phyloP scores from a whole-genome alignment of 31 red algal species.

The Endocladia muricata region DNA sequence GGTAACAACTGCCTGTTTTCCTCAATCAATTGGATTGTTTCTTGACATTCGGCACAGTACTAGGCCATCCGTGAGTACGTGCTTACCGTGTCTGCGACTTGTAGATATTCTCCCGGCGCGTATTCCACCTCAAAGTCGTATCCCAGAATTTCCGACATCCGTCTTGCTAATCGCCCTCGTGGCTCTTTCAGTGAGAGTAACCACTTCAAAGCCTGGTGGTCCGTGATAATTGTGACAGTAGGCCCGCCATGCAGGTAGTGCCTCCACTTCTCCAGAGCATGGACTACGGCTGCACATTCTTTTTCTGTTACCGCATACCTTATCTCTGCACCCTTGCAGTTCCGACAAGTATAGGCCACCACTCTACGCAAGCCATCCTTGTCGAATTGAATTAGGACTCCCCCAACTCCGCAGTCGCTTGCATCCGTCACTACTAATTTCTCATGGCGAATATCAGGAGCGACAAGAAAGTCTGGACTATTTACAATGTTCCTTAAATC shows the following conservation, averaged over 20 bases:
- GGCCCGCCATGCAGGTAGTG: conserved; percentile 6
- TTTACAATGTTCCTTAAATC: background rate
- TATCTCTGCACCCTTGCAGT: background rate
- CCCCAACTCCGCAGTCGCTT: conserved; percentile 1
- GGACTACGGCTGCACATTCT: conserved; percentile 14
- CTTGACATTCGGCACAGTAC: background rate
- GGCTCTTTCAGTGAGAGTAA: background rate
- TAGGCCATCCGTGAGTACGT: background rate
- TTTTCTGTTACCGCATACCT: background rate
- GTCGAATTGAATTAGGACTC: background rate
- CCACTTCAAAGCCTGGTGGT: background rate
- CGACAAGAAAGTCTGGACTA: background rate
- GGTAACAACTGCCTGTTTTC: background rate
- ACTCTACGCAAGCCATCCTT: background rate
- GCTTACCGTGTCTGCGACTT: background rate
- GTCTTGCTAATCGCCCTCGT: background rate
- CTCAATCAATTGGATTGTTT: background rate
- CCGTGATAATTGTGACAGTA: background rate
- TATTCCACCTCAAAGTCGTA: background rate
- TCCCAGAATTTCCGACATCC: background rate
- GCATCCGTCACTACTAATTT: conserved; percentile 5
- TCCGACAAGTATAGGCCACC: background rate
- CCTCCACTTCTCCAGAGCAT: background rate
- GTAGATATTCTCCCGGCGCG: background rate
- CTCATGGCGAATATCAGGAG: background rate